Percentiles rank a stretch among this genome's conserved stretches.
phyloP scores from a whole-genome alignment of 179 eudicot genomes.

The Amaranthus tricolor region DNA sequence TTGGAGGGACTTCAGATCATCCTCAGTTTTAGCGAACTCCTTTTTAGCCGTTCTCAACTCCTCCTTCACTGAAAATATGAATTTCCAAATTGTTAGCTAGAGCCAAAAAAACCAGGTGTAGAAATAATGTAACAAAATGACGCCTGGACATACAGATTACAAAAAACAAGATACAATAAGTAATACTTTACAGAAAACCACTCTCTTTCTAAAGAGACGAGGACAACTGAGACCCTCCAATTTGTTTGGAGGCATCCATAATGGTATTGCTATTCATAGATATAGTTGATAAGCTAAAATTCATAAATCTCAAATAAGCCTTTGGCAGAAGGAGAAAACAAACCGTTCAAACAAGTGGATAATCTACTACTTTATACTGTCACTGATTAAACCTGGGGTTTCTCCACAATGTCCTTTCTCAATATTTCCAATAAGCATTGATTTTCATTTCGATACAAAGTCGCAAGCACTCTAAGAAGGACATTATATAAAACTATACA shows the following conservation, averaged over 20 bases:
- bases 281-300: background rate
- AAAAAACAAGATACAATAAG: background rate
- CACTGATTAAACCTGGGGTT: background rate
- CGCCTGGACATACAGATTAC: background rate
- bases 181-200: too few relatives aligned
- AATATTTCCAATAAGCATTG: background rate
- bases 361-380: background rate
- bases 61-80: conserved; percentile 58
- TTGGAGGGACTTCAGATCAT: conserved; percentile 95
- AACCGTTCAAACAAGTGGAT: too few relatives aligned
- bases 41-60: conserved; percentile 66
- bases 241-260: background rate
- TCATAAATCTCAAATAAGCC: background rate
- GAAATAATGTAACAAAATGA: background rate
- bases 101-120: background rate
- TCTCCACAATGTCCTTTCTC: background rate
- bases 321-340: too few relatives aligned
- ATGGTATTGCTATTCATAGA: background rate
- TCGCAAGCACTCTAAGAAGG: background rate
- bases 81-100: conserved; percentile 15
- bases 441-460: background rate
- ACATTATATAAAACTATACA: background rate
- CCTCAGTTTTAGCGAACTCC: conserved; percentile 93
- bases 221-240: background rate
- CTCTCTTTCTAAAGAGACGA: background rate